Base-by-base conservation (phyloP, 257 asterid genomes). In the Linderniella brevidens region DNA sequence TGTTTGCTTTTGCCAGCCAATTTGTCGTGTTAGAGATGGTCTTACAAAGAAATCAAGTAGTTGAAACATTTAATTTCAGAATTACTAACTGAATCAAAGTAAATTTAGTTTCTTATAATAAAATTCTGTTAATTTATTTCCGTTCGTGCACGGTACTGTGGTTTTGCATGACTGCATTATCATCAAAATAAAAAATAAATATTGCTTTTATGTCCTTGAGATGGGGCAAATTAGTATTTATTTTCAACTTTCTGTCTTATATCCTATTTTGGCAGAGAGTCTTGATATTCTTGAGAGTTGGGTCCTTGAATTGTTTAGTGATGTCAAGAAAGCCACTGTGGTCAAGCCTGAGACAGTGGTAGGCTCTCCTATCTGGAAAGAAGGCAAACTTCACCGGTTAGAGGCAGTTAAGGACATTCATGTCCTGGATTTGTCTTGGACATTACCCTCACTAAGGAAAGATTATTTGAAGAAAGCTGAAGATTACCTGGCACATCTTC, bases 351-450 rank as follows among this genome's bases (percentile, higher is more conserved):
- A 71, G 19, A 54, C 53, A n/a, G 62, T 62, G 46, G 57, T 58
- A 53, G 77, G 55, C 52, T 41, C 59, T 64, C 93, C 96, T 54
- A 73, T 90, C 48, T 90, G 98, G 96, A 74, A 64, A 56, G 20
- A 72, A 37, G 93, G 98, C 61, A 90, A 85, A 74, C 46, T 85
- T 64, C 85, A 76, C 69, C 57, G 81, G 82, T 71, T 90, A 61
- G 85, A 80, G 69, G 94, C 98, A 18, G 93, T 90, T 57, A 85
- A 74, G 71, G 98, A 90, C 67, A 81, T 90, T 55, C 98, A 90
- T 67, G 59, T 74, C 59, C 96, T 90, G 52, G 96, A 81, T 46
- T 69, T 90, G 55, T 68, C 85, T 55, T 90, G 96, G 98, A 73
- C 92, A 37, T 60, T 90, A 68, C 98, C 96, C 68, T 84, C 92